These are phyloP conservation scores for Fusarium sp. DNA, from an alignment of 2,329 filamentous ascomycete species.

Conservation along the genomic window DNA sequence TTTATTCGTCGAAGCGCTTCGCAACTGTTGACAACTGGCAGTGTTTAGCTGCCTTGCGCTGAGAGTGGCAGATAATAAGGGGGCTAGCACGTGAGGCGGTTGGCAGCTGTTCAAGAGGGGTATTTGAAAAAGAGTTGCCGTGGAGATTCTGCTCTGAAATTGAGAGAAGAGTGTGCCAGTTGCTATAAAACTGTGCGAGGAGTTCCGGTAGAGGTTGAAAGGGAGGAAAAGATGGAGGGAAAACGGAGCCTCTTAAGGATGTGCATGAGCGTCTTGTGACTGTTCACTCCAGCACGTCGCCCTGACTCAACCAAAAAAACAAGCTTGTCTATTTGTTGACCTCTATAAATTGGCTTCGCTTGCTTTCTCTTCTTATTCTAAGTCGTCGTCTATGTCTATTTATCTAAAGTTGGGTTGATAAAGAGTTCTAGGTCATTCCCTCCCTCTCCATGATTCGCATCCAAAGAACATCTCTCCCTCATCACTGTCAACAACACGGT, in stretches of 20 bases:
- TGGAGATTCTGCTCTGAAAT: neutral
- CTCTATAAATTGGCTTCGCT: neutral
- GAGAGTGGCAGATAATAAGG: conserved; percentile 15
- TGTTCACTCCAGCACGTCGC: conserved; percentile 17
- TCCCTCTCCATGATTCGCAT: neutral
- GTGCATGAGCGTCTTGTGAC: conserved; percentile 13
- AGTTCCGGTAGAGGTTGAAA: neutral
- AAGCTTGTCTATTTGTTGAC: conserved; percentile 13
- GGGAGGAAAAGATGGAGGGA: conserved; percentile 4
- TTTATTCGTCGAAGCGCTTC: neutral
- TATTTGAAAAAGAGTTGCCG: neutral
- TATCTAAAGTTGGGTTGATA: conserved; percentile 11
- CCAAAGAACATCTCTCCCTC: neutral
- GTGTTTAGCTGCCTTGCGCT: neutral
- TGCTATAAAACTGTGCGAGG: neutral
- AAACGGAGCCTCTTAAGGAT: conserved; percentile 13
- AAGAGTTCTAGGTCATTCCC: conserved; percentile 4
- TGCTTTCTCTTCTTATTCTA: conserved; percentile 1
- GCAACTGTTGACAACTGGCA: neutral
- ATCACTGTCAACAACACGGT: neutral
- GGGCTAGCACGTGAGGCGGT: neutral
- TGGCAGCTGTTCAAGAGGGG: neutral
- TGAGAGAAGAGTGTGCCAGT: neutral
- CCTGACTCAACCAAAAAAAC: conserved; percentile 23
- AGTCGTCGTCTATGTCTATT: conserved; percentile 12